These are phyloP conservation scores for Phialemoniopsis sp. DNA, from an alignment of 2,329 filamentous ascomycete genomes.

Conservation along the genomic window DNA sequence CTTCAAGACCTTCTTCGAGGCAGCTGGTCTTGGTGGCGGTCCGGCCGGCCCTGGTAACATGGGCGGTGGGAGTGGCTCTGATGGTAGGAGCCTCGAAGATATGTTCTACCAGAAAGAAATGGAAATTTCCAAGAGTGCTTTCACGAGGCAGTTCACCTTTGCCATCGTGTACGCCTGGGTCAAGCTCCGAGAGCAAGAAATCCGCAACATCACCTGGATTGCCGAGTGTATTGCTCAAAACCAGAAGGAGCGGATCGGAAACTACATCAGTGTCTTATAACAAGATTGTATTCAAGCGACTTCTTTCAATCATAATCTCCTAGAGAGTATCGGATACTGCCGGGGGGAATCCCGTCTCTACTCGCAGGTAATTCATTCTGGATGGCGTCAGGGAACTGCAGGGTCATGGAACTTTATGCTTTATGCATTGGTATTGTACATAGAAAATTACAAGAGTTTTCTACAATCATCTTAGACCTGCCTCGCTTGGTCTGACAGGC, in stretches of 20 bases:
- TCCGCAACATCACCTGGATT: conserved; percentile 99
- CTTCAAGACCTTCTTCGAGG: conserved; percentile 95
- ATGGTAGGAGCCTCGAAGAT: conserved; percentile 90
- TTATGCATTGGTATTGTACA: conserved; percentile 39
- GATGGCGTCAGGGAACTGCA: conserved; percentile 3
- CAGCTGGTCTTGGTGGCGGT: conserved; percentile 72
- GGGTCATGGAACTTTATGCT: conserved; percentile 11
- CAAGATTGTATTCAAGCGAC: conserved; percentile 5
- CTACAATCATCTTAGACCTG: not conserved
- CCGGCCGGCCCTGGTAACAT: conserved; percentile 76
- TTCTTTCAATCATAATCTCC: too few relatives aligned
- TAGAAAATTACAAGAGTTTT: conserved; percentile 25
- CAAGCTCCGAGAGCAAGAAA: conserved; percentile 98
- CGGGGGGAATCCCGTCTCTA: too few relatives aligned
- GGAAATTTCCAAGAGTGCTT: conserved; percentile 93
- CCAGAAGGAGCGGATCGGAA: conserved; percentile 97
- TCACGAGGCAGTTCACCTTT: conserved; percentile 93
- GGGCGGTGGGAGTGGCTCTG: conserved; percentile 71
- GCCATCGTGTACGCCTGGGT: conserved; percentile 97
- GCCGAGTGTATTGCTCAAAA: conserved; percentile 99
- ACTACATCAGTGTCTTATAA: conserved; percentile 97
- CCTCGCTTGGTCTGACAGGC: conserved; percentile 19
- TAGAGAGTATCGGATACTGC: too few relatives aligned
- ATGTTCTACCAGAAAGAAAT: conserved; percentile 99
- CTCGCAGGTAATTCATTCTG: too few relatives aligned